These are phyloP conservation scores for Didymella segeticola DNA, from an alignment of 2,329 filamentous ascomycete species.

Conservation along the genomic window DNA sequence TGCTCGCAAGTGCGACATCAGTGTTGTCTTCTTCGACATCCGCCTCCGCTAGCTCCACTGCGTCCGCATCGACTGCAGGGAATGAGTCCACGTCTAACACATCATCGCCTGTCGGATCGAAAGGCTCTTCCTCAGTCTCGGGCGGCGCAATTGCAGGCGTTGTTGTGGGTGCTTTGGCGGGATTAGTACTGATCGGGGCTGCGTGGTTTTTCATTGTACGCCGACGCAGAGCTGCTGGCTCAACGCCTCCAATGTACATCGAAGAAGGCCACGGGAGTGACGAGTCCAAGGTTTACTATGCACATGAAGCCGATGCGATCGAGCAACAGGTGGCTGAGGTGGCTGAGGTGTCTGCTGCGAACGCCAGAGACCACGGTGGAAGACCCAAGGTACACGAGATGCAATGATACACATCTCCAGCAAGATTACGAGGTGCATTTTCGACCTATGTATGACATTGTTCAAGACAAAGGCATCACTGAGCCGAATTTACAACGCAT, in stretches of 20 bases:
- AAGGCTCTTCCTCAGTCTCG: neutral
- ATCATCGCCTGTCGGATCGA: neutral
- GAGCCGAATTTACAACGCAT: no score
- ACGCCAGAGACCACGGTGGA: slow-evolving; percentile 3
- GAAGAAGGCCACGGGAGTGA: neutral
- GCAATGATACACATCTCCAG: neutral
- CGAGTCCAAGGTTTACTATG: neutral
- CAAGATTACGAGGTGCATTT: no score
- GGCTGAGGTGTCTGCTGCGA: slow-evolving; percentile 4
- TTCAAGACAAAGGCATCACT: no score
- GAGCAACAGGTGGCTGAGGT: slow-evolving; percentile 3
- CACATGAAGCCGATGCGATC: slow-evolving; percentile 2
- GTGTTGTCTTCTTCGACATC: neutral
- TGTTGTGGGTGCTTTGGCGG: neutral
- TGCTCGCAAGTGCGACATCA: neutral
- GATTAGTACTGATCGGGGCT: neutral
- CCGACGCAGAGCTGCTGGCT: neutral
- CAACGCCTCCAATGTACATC: neutral
- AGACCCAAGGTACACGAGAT: neutral
- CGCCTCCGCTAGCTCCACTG: neutral
- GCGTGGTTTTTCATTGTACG: slow-evolving; percentile 1
- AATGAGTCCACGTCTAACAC: neutral
- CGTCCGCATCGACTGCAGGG: neutral
- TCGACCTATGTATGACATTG: no score
- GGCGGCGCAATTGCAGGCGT: slow-evolving; percentile 5